A percentile compares a stretch with the other conserved stretches of the same genome.
These are phyloP conservation scores for Pilasporangium apinafurcum DNA, from an alignment of 352 stramenopile species.

Conservation along the genomic window DNA sequence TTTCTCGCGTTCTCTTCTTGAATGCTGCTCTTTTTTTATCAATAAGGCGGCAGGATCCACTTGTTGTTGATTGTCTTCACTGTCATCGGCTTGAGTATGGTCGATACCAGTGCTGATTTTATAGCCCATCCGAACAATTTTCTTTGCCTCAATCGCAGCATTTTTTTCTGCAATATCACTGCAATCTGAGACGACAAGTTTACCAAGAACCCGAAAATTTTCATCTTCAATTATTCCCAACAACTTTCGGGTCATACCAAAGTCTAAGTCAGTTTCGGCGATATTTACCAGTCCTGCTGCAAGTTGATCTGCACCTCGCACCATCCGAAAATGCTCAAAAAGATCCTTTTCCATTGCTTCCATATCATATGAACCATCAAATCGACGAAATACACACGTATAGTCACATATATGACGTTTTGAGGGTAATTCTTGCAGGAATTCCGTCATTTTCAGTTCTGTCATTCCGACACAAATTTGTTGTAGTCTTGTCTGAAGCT, in stretches of 20 bases:
- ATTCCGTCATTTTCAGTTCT: conserved; percentile 77
- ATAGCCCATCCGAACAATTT: conserved; percentile 62
- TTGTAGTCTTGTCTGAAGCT: conserved; percentile 47
- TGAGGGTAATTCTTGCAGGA: conserved; percentile 87
- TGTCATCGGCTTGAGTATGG: conserved; percentile 1
- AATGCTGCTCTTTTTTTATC: conserved; percentile 44
- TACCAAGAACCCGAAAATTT: conserved; percentile 31
- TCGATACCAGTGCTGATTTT: conserved; percentile 8
- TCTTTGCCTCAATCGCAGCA: conserved; percentile 28
- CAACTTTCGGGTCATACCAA: conserved; percentile 34
- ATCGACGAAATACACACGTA: conserved; percentile 32
- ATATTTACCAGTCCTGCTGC: conserved; percentile 52
- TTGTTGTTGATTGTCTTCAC: conserved; percentile 3
- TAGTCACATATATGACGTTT: conserved; percentile 90
- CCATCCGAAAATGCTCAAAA: conserved; percentile 76
- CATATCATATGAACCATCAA: conserved; percentile 46
- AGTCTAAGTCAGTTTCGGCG: conserved; percentile 56
- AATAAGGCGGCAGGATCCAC: conserved; percentile 31
- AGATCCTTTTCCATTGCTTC: conserved; percentile 49
- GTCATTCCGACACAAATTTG: conserved; percentile 75
- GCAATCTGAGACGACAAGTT: conserved; percentile 31
- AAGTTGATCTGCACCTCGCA: conserved; percentile 44
- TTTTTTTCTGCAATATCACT: conserved; percentile 38
- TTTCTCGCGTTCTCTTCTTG: conserved; percentile 41
- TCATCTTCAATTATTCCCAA: conserved; percentile 29